These are phyloP conservation scores for Venturia oleaginea DNA, from an alignment of 2,329 filamentous ascomycete species.

Conservation along the genomic window DNA sequence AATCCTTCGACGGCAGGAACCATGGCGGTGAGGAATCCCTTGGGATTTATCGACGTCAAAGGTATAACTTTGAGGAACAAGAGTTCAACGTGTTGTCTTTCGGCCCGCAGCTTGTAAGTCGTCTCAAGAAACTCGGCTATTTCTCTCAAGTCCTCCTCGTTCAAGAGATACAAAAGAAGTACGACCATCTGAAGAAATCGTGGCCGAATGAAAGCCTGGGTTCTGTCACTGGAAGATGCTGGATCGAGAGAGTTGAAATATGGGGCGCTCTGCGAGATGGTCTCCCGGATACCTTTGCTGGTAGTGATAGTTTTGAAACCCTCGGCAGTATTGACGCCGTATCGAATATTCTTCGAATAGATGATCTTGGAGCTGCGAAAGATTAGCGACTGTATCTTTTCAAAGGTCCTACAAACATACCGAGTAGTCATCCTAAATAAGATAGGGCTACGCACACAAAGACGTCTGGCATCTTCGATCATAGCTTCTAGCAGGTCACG, in stretches of 20 bases:
- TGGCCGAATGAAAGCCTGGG: conserved; percentile 19
- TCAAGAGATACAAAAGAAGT: conserved; percentile 20
- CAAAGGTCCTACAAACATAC: background rate
- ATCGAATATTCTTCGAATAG: conserved; percentile 21
- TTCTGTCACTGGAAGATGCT: conserved; percentile 10
- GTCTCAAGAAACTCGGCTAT: conserved; percentile 21
- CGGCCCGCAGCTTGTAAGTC: conserved; percentile 21
- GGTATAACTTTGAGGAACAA: conserved; percentile 23
- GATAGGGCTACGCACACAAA: conserved; percentile 20
- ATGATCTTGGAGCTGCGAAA: conserved; percentile 17
- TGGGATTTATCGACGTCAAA: conserved; percentile 22
- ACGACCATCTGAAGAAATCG: conserved; percentile 21
- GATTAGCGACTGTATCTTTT: background rate
- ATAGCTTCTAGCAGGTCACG: conserved; percentile 20
- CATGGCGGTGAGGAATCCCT: conserved; percentile 21
- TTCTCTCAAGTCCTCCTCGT: conserved; percentile 22
- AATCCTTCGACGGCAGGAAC: conserved; percentile 19
- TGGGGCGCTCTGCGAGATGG: conserved; percentile 19
- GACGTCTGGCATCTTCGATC: conserved; percentile 23
- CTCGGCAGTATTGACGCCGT: conserved; percentile 19
- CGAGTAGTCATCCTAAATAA: conserved; percentile 22
- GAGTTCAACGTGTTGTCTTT: conserved; percentile 20
- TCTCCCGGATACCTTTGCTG: conserved; percentile 22
- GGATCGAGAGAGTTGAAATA: conserved; percentile 21
- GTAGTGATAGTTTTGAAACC: conserved; percentile 22